Evolutionary conservation across 2,329 filamentous ascomycete species (phyloP).

Genomic region (Alternaria gaisen): DNA sequence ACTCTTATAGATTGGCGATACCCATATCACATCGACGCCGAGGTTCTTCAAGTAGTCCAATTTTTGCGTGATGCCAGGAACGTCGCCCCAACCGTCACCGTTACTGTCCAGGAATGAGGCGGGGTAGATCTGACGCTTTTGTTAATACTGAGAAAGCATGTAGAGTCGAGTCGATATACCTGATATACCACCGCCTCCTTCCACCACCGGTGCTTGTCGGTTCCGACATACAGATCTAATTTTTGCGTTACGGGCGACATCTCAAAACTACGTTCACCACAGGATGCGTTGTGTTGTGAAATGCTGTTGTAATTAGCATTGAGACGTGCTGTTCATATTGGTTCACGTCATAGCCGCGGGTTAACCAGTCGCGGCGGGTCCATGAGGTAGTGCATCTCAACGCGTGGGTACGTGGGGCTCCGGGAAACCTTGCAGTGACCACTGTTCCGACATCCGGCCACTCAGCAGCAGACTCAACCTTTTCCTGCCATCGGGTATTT

Average conservation of each 20-base stretch:
- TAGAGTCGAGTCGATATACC: slow-evolving; percentile 15
- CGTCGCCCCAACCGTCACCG: slow-evolving; percentile 64
- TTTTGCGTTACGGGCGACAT: slow-evolving; percentile 19
- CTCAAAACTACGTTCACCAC: not conserved
- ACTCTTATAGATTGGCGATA: slow-evolving; percentile 56
- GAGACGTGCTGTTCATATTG: slow-evolving; percentile 1
- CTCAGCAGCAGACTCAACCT: not conserved
- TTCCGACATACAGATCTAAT: slow-evolving; percentile 42
- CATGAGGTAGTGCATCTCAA: slow-evolving; percentile 8
- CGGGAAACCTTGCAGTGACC: not conserved
- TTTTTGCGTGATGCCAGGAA: slow-evolving; percentile 65
- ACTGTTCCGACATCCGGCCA: slow-evolving; percentile 10
- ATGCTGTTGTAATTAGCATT: not conserved
- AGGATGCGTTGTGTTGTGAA: not conserved
- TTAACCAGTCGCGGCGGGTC: slow-evolving; percentile 5
- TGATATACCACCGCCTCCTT: slow-evolving; percentile 69
- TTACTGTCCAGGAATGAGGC: slow-evolving; percentile 68
- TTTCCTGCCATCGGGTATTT: not conserved
- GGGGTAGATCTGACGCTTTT: slow-evolving; percentile 60
- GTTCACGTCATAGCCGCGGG: slow-evolving; percentile 14
- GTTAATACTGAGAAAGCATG: not conserved
- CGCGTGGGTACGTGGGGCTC: slow-evolving; percentile 10
- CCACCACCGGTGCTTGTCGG: slow-evolving; percentile 61
- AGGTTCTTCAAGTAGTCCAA: slow-evolving; percentile 65
- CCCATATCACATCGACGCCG: slow-evolving; percentile 51